Evolutionary conservation across 2,329 filamentous ascomycete genomes (phyloP), one percentile per base, ranked within the genome.

Genomic region (Colletotrichum limetticola): DNA sequence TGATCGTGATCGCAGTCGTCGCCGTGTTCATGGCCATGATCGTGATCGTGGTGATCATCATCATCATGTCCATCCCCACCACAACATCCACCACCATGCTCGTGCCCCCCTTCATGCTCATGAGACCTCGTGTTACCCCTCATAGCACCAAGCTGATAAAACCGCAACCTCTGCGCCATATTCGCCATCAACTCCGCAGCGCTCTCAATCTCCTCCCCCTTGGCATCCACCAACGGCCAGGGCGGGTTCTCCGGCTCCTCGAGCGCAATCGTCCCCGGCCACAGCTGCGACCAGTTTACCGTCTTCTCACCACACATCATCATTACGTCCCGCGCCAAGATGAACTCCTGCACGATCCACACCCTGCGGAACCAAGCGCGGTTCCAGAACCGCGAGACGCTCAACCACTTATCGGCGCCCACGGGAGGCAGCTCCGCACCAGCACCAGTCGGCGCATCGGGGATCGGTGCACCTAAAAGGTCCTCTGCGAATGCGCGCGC

Each of bases 291-390:
- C 71, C 71, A 74, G 56, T 28, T 63, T 14, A 19, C 68, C 12
- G 35, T 55, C 56, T 68, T 67, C n/a, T 76, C 78, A 4, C 77
- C 65, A 53, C 78, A 80, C 58, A 80, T 75, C 65, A 79, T 69
- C 11, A 79, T 22, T 6, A 71, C 62, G 24, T 74, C 67, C 26
- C 68, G 58, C 2, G 77, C 74, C 1, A 80, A 71, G 16, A 79
- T 64, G 3, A 78, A 77, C 55, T 80, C 78, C 58, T 79, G 78
- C 6, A 79, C 76, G 35, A 79, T 76, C 77, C 79, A 79, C 6
- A 77, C 77, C 7, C 79, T 72, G 32, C 75, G 75, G 66, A 79
- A 79, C 79, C 79, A 80, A 53, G 71, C 32, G 22, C 71, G 46
- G 68, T 74, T 74, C 71, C 71, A 74, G 68, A 74, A 74, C n/a